Percentiles rank a stretch among this genome's conserved stretches.
phyloP scores from a whole-genome alignment of 1,284 basidiomycete genomes.

The Cutaneotrichosporon dermatis region DNA sequence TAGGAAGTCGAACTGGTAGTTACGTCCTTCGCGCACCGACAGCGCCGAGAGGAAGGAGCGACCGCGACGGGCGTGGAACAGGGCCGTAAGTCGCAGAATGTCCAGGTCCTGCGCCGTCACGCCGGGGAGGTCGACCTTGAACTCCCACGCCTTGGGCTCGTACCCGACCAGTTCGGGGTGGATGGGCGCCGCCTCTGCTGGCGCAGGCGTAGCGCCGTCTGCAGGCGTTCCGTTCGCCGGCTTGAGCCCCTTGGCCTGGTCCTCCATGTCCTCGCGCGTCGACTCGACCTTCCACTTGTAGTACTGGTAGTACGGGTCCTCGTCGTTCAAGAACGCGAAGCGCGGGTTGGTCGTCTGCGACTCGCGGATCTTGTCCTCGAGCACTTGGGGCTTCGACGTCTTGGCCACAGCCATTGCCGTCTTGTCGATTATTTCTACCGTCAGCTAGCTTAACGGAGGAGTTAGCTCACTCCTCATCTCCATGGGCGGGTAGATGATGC shows the following conservation, averaged over 20 bases:
- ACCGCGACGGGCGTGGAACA: constrained; percentile 91
- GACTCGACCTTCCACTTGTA: constrained; percentile 79
- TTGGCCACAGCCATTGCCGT: constrained; percentile 91
- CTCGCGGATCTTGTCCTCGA: constrained; percentile 94
- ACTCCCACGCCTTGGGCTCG: constrained; percentile 79
- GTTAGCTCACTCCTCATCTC: constrained; percentile 76
- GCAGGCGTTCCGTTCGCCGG: constrained; percentile 14
- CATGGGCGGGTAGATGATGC: constrained; percentile 84
- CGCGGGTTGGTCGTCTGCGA: constrained; percentile 90
- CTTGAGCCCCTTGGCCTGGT: constrained; percentile 50
- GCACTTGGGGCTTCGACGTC: constrained; percentile 77
- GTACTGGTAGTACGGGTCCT: constrained; percentile 95
- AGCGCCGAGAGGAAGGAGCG: constrained; percentile 79
- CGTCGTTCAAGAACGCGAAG: constrained; percentile 87
- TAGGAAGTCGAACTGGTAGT: constrained; percentile 98
- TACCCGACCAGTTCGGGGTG: constrained; percentile 45
- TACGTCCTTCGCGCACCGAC: constrained; percentile 81
- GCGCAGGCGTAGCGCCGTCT: constrained; percentile 15
- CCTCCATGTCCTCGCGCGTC: constrained; percentile 63
- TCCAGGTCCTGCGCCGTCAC: constrained; percentile 90
- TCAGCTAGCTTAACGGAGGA: constrained; percentile 6
- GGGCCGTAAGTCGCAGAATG: constrained; percentile 83
- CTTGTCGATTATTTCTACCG: constrained; percentile 84
- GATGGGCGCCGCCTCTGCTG: constrained; percentile 44
- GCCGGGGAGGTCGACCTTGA: constrained; percentile 82